Evolutionary conservation across 2,329 filamentous ascomycete species (phyloP).

Genomic region (Apiospora saccharicola): DNA sequence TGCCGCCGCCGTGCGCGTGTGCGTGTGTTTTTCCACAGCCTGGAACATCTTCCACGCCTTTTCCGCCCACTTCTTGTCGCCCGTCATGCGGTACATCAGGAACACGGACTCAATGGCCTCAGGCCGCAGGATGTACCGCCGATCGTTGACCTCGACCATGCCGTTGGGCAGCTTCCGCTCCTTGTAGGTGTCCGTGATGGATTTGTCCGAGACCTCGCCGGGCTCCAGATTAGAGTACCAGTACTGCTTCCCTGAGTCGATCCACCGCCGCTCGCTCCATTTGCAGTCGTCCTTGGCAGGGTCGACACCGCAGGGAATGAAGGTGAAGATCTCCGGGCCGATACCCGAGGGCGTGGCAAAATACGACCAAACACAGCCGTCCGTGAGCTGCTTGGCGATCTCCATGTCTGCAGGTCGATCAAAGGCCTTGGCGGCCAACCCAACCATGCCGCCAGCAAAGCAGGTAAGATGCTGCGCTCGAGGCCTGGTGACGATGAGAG

Average conservation of each 20-base stretch:
- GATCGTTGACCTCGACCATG: constrained; percentile 61
- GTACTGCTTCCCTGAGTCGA: constrained; percentile 31
- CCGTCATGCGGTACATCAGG: constrained; percentile 78
- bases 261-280: constrained; percentile 42
- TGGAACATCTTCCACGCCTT: constrained; percentile 80
- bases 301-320: constrained; percentile 39
- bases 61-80: constrained; percentile 68
- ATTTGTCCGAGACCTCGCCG: constrained; percentile 2
- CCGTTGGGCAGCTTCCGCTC: constrained; percentile 55
- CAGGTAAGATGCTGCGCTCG: constrained; percentile 56
- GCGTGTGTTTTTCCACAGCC: constrained; percentile 66
- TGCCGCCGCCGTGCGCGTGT: constrained; percentile 68
- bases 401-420: constrained; percentile 50
- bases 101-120: constrained; percentile 86
- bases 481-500: constrained; percentile 3
- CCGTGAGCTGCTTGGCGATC: constrained; percentile 52
- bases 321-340: constrained; percentile 59
- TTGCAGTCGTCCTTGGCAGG: constrained; percentile 30
- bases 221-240: constrained; percentile 26
- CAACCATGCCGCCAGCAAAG: constrained; percentile 60
- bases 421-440: constrained; percentile 55
- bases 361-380: constrained; percentile 62
- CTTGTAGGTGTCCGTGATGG: constrained; percentile 30
- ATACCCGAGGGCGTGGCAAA: constrained; percentile 55
- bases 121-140: constrained; percentile 72